Percentiles rank a stretch among this genome's conserved stretches.
Conservation (phyloP, 2,329 filamentous ascomycete genomes). For the Claviceps sp. region DNA sequence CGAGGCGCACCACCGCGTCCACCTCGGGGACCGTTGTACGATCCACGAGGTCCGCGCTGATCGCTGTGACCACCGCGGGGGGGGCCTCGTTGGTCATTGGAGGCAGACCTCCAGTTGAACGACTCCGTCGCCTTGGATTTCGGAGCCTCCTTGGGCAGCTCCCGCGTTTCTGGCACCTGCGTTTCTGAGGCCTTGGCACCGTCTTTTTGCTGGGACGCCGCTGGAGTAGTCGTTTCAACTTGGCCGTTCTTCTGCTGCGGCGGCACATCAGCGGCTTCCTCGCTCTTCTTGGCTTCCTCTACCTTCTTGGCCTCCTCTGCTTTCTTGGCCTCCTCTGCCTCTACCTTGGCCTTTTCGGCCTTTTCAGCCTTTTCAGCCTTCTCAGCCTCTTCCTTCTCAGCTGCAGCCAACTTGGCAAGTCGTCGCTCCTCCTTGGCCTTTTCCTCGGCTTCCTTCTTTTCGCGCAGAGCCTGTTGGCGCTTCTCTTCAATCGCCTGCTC, state of each 20-base stretch:
- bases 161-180: constrained; percentile 25
- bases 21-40: constrained; percentile 27
- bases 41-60: constrained; percentile 30
- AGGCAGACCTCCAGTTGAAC: constrained; percentile 45
- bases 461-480: constrained; percentile 55
- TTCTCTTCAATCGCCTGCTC: constrained; percentile 89
- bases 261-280: constrained; percentile 18
- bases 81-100: constrained; percentile 27
- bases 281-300: constrained; percentile 20
- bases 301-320: constrained; percentile 17
- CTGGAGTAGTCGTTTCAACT: constrained; percentile 1
- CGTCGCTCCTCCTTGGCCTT: constrained; percentile 67
- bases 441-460: constrained; percentile 80
- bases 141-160: constrained; percentile 30
- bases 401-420: constrained; percentile 44
- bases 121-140: constrained; percentile 45
- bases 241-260: constrained; percentile 20
- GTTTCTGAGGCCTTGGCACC: constrained; percentile 26
- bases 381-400: constrained; percentile 29
- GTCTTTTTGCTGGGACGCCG: constrained; percentile 31
- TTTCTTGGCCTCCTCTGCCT: constrained; percentile 20
- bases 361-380: constrained; percentile 21
- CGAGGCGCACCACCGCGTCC: constrained; percentile 21
- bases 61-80: constrained; percentile 18
- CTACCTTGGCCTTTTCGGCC: constrained; percentile 25